These are phyloP conservation scores for Boletus eberwhitei DNA, from an alignment of 768 basidiomycete genomes.

Conservation along the genomic window DNA sequence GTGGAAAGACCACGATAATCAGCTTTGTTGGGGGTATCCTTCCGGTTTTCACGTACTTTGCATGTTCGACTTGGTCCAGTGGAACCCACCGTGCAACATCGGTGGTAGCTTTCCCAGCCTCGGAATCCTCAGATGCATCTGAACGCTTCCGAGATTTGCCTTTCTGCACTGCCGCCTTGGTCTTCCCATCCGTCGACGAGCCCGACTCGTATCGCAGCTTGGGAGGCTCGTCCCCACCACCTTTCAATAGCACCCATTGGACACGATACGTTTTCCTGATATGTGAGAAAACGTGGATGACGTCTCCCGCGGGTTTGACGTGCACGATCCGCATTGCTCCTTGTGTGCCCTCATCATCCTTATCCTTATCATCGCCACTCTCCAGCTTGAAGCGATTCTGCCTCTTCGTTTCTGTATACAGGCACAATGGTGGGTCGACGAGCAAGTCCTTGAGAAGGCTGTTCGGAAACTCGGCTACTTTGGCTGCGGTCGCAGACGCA, in stretches of 20 bases:
- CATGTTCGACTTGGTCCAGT: conserved; percentile 49
- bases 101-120: conserved; percentile 6
- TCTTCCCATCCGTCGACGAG: conserved; percentile 8
- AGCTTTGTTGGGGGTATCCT: neutral
- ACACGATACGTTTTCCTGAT: conserved; percentile 82
- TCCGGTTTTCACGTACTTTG: conserved; percentile 50
- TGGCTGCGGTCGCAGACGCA: conserved; percentile 34
- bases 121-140: conserved; percentile 10
- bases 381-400: neutral
- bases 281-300: conserved; percentile 86
- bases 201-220: conserved; percentile 5
- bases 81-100: conserved; percentile 47
- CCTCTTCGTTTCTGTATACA: conserved; percentile 1
- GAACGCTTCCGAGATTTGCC: conserved; percentile 12
- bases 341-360: neutral
- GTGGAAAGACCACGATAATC: neutral
- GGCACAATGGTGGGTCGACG: conserved; percentile 23
- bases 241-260: conserved; percentile 67
- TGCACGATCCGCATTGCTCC: conserved; percentile 36
- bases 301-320: conserved; percentile 55
- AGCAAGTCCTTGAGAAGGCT: conserved; percentile 42
- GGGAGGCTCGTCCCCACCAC: conserved; percentile 49
- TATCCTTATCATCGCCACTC: neutral
- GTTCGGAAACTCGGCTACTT: conserved; percentile 32
- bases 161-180: conserved; percentile 3